Evolutionary conservation across 73 alveolate genomes (phyloP).

Genomic region (Paramecium tetraurelia): DNA sequence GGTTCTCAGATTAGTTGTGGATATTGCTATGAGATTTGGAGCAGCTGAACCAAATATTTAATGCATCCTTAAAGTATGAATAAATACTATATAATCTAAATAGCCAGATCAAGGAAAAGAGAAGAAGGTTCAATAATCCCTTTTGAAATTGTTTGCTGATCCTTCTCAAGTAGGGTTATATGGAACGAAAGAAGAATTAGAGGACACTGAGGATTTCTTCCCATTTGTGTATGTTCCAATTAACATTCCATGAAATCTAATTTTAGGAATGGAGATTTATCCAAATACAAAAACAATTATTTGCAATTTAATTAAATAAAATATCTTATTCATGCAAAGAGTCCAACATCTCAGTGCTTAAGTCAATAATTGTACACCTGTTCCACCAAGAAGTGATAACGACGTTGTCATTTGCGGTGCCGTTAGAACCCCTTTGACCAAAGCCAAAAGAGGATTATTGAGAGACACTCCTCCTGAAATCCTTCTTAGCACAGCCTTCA

Average conservation of each 20-base stretch:
- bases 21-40: constrained; percentile 82
- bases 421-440: constrained; percentile 97
- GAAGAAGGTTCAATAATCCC: constrained; percentile 66
- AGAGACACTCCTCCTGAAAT: constrained; percentile 96
- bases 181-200: constrained; percentile 82
- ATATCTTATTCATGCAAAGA: constrained; percentile 16
- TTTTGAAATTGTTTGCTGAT: constrained; percentile 38
- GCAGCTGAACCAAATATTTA: constrained; percentile 59
- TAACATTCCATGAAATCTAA: constrained; percentile 32
- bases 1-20: constrained; percentile 80
- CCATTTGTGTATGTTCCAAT: constrained; percentile 80
- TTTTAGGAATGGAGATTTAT: constrained; percentile 13
- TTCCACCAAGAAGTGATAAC: constrained; percentile 74
- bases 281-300: neutral
- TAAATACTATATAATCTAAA: neutral
- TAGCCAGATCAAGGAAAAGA: constrained; percentile 70
- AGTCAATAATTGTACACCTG: neutral
- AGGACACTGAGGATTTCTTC: constrained; percentile 89
- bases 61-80: constrained; percentile 15
- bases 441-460: constrained; percentile 96
- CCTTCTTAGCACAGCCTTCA: constrained; percentile 89
- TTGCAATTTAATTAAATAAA: constrained; percentile 13
- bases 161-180: constrained; percentile 67
- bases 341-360: neutral
- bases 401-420: constrained; percentile 97